Base-by-base conservation (phyloP, 2,329 filamentous ascomycete genomes). In the Dactylonectria estremocensis region DNA sequence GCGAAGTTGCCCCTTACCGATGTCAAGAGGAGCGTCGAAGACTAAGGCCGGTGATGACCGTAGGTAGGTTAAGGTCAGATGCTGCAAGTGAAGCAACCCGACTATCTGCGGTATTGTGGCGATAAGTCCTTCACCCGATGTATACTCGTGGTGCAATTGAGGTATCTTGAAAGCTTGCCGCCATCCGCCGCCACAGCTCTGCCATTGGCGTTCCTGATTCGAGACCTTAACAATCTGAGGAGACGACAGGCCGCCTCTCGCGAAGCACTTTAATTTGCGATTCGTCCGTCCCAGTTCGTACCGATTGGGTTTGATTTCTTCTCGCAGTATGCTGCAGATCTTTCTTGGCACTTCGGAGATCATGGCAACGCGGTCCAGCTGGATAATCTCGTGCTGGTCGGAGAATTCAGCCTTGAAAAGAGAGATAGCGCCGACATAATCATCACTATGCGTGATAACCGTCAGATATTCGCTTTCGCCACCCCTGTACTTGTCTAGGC, bases 61-160 rank as follows among this genome's bases (percentile, higher is more conserved):
- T 7, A 64, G 33, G 5, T 22, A 20, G 3, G 54, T 64, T 35
- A 64, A 18, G 5, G 46, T 64, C 5, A 28, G n/a, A 37, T 64
- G 46, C 20, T 59, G 61, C 20, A 64, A 18, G 11, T 64, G 61
- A n/a, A 64, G 61, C 46, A 64, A 18, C 9, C 61, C 61, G 3
- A 64, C 40, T 54, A 64, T 59, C 35, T 64, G 61, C 2, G 61
- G 61, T 18, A 64, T 58, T 16, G 61, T 64, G 20, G 61, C 61
- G 2, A 64, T n/a, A 33, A 64, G 24, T 2, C 61, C 61, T 22
- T 64, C 54, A 3, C 61, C 61, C 1, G 61, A 64, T 3, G 46
- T 59, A 8, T 64, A 64, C 55, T 64, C 54, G 18, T 20, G 5
- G 7, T 33, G 45, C 35, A 46, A 28, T 18, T 64, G 28, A 3